Base-by-base conservation (phyloP, 2,329 filamentous ascomycete genomes). In the Xylaria arbuscula region DNA sequence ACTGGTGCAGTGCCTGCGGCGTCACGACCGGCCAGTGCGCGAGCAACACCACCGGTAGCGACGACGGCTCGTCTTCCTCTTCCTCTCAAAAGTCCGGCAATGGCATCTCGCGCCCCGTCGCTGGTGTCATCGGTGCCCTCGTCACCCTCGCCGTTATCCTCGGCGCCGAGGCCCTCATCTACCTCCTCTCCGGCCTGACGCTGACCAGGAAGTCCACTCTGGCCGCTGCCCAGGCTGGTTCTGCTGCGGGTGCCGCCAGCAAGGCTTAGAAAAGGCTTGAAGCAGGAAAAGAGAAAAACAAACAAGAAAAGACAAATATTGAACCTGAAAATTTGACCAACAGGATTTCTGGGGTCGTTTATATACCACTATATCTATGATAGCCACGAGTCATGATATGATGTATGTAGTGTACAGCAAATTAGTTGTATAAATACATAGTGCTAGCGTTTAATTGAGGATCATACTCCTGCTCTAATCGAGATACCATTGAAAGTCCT, bases 51-150 rank as follows among this genome's bases (percentile, higher is more conserved):
- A 72, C 79, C 0, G 70, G 72, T 24, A 76, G 73, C 47, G 19
- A 15, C 4, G 76, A 77, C 19, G 69, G 72, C 40, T 73, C 74
- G 53, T 72, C 70, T 19, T 75, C 74, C 19, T 73, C 62, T 6
- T 69, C 72, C 0, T 36, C 28, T 2, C 15, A 54, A 0, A 61
- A 69, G 15, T 72, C 74, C 28, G 75, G 76, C n/a, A 78, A 80
- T 60, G 85, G 87, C 9, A 83, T 97, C 34, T 91, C 90, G 59
- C 88, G 85, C 45, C 85, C 88, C 6, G 89, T 94, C n/a, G 93
- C 92, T 0, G 93, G 93, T 60, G 93, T 95, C 5, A 94, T 97
- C 59, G 90, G 93, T 53, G 92, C 93, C 51, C 79, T 94, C 72
- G 83, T 92, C 45, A 87, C 86, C 0, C 78, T 88, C 5, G 81